These are phyloP conservation scores for Recurvomyces mirabilis DNA, from an alignment of 495 filamentous ascomycete genomes.

Conservation along the genomic window DNA sequence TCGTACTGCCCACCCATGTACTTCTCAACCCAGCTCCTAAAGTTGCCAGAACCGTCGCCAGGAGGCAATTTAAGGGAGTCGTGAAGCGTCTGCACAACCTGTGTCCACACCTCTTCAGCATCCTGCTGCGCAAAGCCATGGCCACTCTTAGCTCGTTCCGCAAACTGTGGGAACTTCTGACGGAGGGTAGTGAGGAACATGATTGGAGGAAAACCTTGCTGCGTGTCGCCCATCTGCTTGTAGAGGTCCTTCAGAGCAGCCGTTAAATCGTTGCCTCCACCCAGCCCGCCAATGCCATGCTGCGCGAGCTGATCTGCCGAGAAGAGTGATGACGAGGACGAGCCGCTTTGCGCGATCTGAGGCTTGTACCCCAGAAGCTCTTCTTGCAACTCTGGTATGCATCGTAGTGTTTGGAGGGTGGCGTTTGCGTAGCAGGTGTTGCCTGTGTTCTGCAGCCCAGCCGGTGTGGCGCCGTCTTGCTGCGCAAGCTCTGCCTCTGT, in stretches of 20 bases:
- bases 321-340: constrained; percentile 31
- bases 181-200: constrained; percentile 77
- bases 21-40: constrained; percentile 70
- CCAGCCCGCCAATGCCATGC: constrained; percentile 50
- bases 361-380: constrained; percentile 61
- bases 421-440: constrained; percentile 99
- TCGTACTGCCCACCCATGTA: constrained; percentile 76
- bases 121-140: constrained; percentile 89
- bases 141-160: constrained; percentile 68
- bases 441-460: constrained; percentile 83
- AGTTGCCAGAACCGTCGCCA: constrained; percentile 27
- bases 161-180: constrained; percentile 82
- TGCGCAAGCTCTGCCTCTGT: constrained; percentile 84
- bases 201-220: constrained; percentile 74
- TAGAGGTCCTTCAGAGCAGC: constrained; percentile 74
- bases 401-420: constrained; percentile 76
- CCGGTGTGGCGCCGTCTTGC: constrained; percentile 70
- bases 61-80: constrained; percentile 56
- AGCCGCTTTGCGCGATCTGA: constrained; percentile 21
- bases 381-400: constrained; percentile 83
- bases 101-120: constrained; percentile 96
- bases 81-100: constrained; percentile 78
- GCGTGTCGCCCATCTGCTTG: constrained; percentile 86
- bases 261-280: constrained; percentile 60
- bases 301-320: constrained; percentile 41